Base-by-base conservation (phyloP, 2,329 filamentous ascomycete species). In the Ceratocystis papillata region DNA sequence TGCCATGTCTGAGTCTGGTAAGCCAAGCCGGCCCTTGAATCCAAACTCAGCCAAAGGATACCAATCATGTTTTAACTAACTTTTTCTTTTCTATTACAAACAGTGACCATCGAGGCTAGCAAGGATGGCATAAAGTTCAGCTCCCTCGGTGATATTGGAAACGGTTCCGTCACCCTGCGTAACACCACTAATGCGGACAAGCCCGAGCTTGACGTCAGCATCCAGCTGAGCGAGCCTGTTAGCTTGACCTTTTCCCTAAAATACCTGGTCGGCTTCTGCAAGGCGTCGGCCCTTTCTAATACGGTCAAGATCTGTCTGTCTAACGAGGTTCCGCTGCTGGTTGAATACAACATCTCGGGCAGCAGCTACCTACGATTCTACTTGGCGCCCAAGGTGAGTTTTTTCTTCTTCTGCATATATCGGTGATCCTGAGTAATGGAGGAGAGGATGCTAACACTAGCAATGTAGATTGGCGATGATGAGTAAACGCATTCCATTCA, bases 191-290 rank as follows among this genome's bases (percentile, higher is more conserved):
- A 91, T 74, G 83, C 96, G 70, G 93, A 97, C 50, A 96, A 97
- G 80, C 87, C 90, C 61, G 84, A 89, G 8, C 81, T 87, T 74
- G 89, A 92, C 74, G 88, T 97, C 72, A 84, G 90, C 70, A 96
- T 99, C 76, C 86, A 91, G 74, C 85, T 99, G 69, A 88, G 85
- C 48, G 95, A 99, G 80, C 90, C 94, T 63, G 94, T 99, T 68
- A 83, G 89, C 45, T 84, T 99, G 69, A 97, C 93, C 62, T 99
- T 99, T 81, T 97, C 94, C 44, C 88, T 99, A 73, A 99, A 99
- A 81, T 99, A 99, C 79, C 87, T 99, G 2, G 90, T 96, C 82
- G 97, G 97, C 84, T 99, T 99, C 81, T 97, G 94, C 88, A 99
- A 99, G 81, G 95, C 95, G 44, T 88, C 90, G 69, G 87, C 85